Evolutionary conservation across 345 rosid species (phyloP), one percentile per base, ranked within the genome.

Genomic region (Populus euphratica): DNA sequence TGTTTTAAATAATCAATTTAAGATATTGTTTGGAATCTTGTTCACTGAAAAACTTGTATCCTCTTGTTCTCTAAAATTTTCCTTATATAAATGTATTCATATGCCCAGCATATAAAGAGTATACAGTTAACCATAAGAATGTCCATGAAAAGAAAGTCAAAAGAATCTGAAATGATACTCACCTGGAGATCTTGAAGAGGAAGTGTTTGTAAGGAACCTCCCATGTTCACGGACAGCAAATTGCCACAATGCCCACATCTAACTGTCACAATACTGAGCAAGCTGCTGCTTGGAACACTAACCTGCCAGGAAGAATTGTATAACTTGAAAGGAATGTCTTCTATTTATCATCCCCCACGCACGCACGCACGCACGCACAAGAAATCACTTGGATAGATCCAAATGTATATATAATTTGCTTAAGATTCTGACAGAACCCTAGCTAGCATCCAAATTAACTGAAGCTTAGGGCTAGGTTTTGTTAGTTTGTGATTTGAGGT

Each of bases 171-270:
- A 70, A 44, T 11, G 2, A 68, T 18, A 67, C 12, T 49, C 85
- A 89, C 92, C 87, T 87, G 91, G 47, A 82, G 88, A 78, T 88
- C 90, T 73, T 87, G 96, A 75, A 67, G 78, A 71, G 93, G 91
- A 82, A 74, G 18, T 67, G 90, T 68, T 76, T 89, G 94, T 79
- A 88, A 83, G 44, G 93, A 85, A 85, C 79, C 89, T 70, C 88
- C 98, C 91, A 89, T 89, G 88, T 85, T 91, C 62, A 96, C 93
- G 43, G 94, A 87, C 54, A 96, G 90, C 86, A 93, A 77, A 88
- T 92, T 96, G 73, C 93, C 88, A 75, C 99, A 96, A 74, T 93
- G 91, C 77, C 99, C 99, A 80, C 99, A 96, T 85, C 98, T 87
- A 35, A 96, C 98, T 16, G 99, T 96, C 84, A 92, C 98, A 41